Base-by-base conservation (phyloP, 2,329 filamentous ascomycete species). In the Colletotrichum lindemuthianum region DNA sequence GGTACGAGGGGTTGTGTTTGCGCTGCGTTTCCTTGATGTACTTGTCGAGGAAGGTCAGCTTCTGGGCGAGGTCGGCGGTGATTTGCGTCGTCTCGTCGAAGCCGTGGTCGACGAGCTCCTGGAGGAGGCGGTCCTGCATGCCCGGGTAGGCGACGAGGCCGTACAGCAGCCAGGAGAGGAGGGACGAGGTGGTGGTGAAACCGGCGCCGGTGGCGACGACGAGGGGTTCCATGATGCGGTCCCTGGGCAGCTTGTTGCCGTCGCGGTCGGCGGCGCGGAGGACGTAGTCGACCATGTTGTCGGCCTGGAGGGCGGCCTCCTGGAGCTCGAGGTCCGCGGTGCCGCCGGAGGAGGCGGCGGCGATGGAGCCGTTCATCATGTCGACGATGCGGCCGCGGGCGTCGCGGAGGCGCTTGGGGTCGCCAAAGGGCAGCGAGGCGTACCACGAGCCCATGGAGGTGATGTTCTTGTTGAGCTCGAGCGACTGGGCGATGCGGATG, bases 21-120 rank as follows among this genome's bases (percentile, higher is more conserved):
- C 87, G 81, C 71, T 87, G 86, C 1, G 81, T 86, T 71, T 89
- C 87, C 73, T 89, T 88, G 77, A 89, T 75, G 72, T 82, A 87
- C 50, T 82, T 81, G 71, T 88, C 85, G 8, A 87, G 78, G 73
- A 83, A 87, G 2, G 75, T 70, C 6, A 89, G 78, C 47, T 77
- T 74, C 54, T 81, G 74, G 2, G 81, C 81, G 3, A 82, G 65
- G 9, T 86, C 84, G 1, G 81, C 74, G 0, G 82, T 82, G 32
- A 83, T 75, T 44, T 80, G 71, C 0, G 77, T 84, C 12, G 81
- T 70, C 8, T 80, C 77, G 45, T 75, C 72, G 48, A 82, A 78
- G 9, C 70, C 81, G 44, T 82, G 71, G 69, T 86, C 83, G 37
- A 88, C 69, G 9, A 88, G 74, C 65, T 89, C 86, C 69, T 89